phyloP scores from a whole-genome alignment of 768 basidiomycete species.

The Cyathus striatus region DNA sequence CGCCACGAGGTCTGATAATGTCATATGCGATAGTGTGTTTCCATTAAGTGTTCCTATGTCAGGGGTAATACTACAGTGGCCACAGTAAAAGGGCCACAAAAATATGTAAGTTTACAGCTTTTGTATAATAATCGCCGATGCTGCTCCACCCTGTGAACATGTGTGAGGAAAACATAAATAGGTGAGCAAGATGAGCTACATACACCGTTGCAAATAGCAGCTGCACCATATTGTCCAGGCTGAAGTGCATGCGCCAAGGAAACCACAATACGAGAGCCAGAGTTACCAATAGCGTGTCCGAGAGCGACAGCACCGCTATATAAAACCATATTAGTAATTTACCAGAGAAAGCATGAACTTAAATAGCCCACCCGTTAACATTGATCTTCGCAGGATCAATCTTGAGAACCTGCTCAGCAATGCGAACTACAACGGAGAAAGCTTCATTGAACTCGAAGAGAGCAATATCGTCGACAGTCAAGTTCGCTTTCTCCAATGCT shows the following conservation, averaged over 20 bases:
- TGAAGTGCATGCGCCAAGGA: constrained; percentile 90
- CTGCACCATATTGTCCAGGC: constrained; percentile 90
- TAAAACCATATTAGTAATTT: constrained; percentile 10
- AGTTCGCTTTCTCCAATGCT: constrained; percentile 83
- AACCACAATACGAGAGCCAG: constrained; percentile 91
- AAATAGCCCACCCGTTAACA: constrained; percentile 63
- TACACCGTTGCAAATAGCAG: constrained; percentile 96
- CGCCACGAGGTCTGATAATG: not conserved
- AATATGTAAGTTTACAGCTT: constrained; percentile 51
- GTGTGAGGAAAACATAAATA: constrained; percentile 6
- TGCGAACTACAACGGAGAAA: constrained; percentile 89
- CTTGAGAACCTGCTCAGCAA: constrained; percentile 82
- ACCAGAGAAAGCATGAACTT: constrained; percentile 4
- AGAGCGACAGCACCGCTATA: constrained; percentile 92
- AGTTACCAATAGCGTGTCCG: constrained; percentile 95
- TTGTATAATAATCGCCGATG: constrained; percentile 87
- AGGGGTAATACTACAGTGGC: not conserved
- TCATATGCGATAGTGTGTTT: not conserved
- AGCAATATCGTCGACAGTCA: constrained; percentile 79
- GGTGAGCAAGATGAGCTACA: constrained; percentile 23
- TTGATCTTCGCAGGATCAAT: constrained; percentile 90
- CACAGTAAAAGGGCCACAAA: constrained; percentile 2
- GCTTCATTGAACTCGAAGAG: constrained; percentile 98
- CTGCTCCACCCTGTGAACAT: constrained; percentile 75
- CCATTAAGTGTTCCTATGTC: not conserved